A percentile compares a stretch with the other conserved stretches of the same genome.
Evolutionary conservation across 2,329 filamentous ascomycete species (phyloP).

Genomic region (Aspergillus candidus): DNA sequence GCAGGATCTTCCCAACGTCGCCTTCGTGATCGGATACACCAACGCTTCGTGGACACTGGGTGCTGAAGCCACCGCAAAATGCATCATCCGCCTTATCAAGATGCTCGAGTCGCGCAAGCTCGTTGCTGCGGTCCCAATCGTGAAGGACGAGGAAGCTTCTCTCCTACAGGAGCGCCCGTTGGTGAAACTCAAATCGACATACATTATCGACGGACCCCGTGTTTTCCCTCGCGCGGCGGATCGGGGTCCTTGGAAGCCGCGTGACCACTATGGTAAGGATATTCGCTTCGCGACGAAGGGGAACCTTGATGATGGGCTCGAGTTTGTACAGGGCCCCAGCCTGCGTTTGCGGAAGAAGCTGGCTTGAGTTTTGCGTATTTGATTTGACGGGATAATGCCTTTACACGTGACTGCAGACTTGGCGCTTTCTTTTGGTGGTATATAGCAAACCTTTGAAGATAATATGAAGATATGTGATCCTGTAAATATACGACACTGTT

Average conservation of each 20-base stretch:
- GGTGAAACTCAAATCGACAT: conserved; percentile 24
- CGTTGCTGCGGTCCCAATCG: too few species aligned
- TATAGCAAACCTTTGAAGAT: too few species aligned
- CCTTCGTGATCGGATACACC: conserved; percentile 30
- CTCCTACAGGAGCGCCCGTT: conserved; percentile 10
- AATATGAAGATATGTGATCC: too few species aligned
- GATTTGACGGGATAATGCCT: too few species aligned
- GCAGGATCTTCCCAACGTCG: conserved; percentile 33
- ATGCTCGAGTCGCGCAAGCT: too few species aligned
- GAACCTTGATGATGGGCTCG: conserved; percentile 13
- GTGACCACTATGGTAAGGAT: conserved; percentile 20
- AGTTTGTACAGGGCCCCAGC: too few species aligned
- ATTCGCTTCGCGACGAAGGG: conserved; percentile 20
- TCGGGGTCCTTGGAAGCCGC: conserved; percentile 21
- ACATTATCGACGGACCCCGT: conserved; percentile 18
- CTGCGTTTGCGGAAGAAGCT: too few species aligned
- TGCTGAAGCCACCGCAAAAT: conserved; percentile 26
- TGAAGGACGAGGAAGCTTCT: conserved; percentile 2
- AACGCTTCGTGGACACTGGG: conserved; percentile 36
- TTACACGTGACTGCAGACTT: too few species aligned
- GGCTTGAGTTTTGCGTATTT: too few species aligned
- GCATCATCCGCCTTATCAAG: conserved; percentile 25
- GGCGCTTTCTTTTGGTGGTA: too few species aligned
- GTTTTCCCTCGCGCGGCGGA: conserved; percentile 21
- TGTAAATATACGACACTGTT: too few species aligned